phyloP scores from a whole-genome alignment of 1,284 basidiomycete genomes.

The Paramarasmius palmivorus region DNA sequence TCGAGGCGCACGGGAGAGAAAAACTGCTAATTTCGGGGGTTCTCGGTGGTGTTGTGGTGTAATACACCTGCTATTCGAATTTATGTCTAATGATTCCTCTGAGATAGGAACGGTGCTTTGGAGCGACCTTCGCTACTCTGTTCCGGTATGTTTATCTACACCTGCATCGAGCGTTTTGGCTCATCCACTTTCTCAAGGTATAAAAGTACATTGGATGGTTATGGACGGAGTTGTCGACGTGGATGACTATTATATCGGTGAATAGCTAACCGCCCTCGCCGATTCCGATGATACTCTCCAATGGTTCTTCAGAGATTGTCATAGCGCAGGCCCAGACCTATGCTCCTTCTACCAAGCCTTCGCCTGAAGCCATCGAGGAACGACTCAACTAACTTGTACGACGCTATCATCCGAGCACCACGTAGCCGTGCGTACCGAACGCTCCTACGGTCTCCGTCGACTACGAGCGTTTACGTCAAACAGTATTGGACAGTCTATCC shows the following conservation, averaged over 20 bases:
- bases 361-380: constrained; percentile 21
- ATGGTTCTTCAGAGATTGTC: constrained; percentile 25
- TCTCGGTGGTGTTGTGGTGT: constrained; percentile 44
- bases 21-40: constrained; percentile 55
- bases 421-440: constrained; percentile 15
- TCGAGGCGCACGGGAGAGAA: constrained; percentile 40
- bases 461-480: constrained; percentile 12
- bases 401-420: constrained; percentile 16
- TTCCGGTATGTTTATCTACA: constrained; percentile 41
- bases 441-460: constrained; percentile 19
- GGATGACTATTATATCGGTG: constrained; percentile 30
- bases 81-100: not conserved
- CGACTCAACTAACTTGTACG: constrained; percentile 24
- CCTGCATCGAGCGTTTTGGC: too few relatives aligned
- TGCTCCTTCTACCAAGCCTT: constrained; percentile 28
- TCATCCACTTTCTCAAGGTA: constrained; percentile 24
- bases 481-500: constrained; percentile 15
- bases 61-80: not conserved
- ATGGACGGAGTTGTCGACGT: constrained; percentile 34
- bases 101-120: constrained; percentile 48
- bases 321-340: constrained; percentile 20
- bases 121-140: constrained; percentile 45
- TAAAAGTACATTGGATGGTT: constrained; percentile 37
- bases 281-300: constrained; percentile 15
- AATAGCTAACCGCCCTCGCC: too few relatives aligned